Evolutionary conservation across 1,284 basidiomycete species (phyloP).

Genomic region (Trichosporon coremiiforme): DNA sequence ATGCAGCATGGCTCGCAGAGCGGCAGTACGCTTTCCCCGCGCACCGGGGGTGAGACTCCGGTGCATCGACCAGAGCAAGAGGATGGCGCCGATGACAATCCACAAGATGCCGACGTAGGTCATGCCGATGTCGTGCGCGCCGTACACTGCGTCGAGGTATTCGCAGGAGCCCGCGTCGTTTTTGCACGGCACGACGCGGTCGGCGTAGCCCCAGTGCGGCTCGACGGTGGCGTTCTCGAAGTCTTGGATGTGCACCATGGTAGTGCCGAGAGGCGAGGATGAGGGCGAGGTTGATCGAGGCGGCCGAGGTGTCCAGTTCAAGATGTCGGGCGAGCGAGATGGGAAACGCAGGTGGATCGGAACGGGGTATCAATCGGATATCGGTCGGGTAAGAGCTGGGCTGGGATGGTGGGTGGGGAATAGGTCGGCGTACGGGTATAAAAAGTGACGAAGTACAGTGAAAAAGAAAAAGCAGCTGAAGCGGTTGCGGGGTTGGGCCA

Average conservation of each 20-base stretch:
- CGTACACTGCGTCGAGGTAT: slow-evolving; percentile 45
- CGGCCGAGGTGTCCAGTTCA: no score
- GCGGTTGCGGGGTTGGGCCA: no score
- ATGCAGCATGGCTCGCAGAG: neutral
- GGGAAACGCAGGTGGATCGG: no score
- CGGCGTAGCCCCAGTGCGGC: slow-evolving; percentile 45
- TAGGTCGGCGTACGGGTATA: no score
- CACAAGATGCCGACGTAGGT: slow-evolving; percentile 41
- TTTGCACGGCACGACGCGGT: slow-evolving; percentile 41
- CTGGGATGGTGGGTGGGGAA: no score
- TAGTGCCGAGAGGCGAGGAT: neutral
- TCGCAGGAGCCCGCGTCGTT: slow-evolving; percentile 44
- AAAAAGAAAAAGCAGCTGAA: no score
- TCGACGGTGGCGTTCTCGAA: slow-evolving; percentile 32
- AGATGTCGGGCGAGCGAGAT: no score
- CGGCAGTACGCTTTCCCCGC: neutral
- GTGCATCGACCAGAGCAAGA: slow-evolving; percentile 34
- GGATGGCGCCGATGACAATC: slow-evolving; percentile 32
- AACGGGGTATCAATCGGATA: no score
- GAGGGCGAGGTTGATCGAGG: neutral
- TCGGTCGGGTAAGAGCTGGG: no score
- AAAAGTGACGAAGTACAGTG: no score
- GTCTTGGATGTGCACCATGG: slow-evolving; percentile 39
- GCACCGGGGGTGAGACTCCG: neutral
- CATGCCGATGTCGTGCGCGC: slow-evolving; percentile 42